Evolutionary conservation across 164 flowering plant genomes (phyloP).

Genomic region (Vitis vinifera): ASM3070453v1 NC_081815.1:2923501-2924000

Average conservation of each 20-base stretch:
- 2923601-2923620: conserved; percentile 80
- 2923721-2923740: too few species aligned
- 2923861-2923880: conserved; percentile 51
- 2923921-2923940: conserved; percentile 66
- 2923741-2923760: too few species aligned
- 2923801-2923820: conserved; percentile 82
- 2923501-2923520: conserved; percentile 69
- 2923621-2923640: conserved; percentile 40
- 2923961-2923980: conserved; percentile 69
- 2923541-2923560: conserved; percentile 58
- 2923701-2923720: neutral
- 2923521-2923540: conserved; percentile 76
- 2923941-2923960: conserved; percentile 57
- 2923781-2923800: conserved; percentile 54
- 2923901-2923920: conserved; percentile 68
- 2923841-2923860: conserved; percentile 70
- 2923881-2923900: conserved; percentile 73
- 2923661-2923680: neutral
- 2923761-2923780: too few species aligned
- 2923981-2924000: conserved; percentile 31
- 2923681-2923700: neutral
- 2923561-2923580: conserved; percentile 56
- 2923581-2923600: conserved; percentile 71
- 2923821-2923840: conserved; percentile 79
- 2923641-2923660: neutral